Evolutionary conservation across 2,329 filamentous ascomycete genomes (phyloP).

Genomic region (Arthroderma uncinatum): DNA sequence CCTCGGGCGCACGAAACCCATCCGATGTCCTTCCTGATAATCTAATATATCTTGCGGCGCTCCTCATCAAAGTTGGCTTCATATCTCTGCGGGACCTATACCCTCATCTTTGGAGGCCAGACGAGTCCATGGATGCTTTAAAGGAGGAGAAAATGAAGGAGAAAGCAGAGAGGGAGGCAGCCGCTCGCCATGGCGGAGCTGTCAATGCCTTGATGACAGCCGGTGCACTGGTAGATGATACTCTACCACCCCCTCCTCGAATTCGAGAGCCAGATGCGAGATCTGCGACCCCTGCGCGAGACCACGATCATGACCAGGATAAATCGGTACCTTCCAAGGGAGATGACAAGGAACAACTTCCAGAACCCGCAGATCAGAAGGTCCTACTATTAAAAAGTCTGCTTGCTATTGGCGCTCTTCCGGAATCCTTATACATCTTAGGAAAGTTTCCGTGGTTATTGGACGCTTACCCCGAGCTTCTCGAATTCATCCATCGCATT

Average conservation of each 20-base stretch:
- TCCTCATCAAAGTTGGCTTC: slow-evolving; percentile 94
- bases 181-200: slow-evolving; percentile 55
- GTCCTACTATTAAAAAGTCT: slow-evolving; percentile 71
- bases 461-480: slow-evolving; percentile 70
- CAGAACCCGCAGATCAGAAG: slow-evolving; percentile 79
- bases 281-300: slow-evolving; percentile 45
- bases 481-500: slow-evolving; percentile 73
- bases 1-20: slow-evolving; percentile 62
- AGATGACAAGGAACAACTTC: slow-evolving; percentile 43
- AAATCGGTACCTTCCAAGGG: slow-evolving; percentile 26
- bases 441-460: slow-evolving; percentile 88
- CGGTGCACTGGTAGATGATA: slow-evolving; percentile 77
- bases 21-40: slow-evolving; percentile 79
- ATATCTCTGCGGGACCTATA: slow-evolving; percentile 86
- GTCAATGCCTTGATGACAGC: slow-evolving; percentile 81
- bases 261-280: slow-evolving; percentile 43
- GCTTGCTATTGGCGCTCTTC: slow-evolving; percentile 80
- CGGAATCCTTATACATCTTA: slow-evolving; percentile 83
- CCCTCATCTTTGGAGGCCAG: slow-evolving; percentile 76
- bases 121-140: slow-evolving; percentile 69
- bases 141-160: slow-evolving; percentile 61
- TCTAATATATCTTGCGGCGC: slow-evolving; percentile 77
- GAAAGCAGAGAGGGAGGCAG: slow-evolving; percentile 64
- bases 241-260: slow-evolving; percentile 41
- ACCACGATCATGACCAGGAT: slow-evolving; percentile 45